Evolutionary conservation across 2,329 filamentous ascomycete genomes (phyloP).

Genomic region (Berkeleyomyces basicola): DNA sequence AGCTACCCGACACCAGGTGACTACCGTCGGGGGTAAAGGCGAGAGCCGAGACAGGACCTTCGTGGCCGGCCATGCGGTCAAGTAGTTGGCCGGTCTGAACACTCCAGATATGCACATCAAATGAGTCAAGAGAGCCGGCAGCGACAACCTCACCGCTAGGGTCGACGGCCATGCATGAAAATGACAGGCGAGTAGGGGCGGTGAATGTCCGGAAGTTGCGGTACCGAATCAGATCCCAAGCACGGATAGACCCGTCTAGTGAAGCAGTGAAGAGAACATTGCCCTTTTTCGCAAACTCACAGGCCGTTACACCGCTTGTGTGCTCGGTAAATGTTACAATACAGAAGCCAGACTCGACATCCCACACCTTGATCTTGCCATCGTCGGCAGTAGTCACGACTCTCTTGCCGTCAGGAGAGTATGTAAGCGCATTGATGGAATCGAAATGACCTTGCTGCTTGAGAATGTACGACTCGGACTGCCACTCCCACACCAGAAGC

Average conservation of each 20-base stretch:
- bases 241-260: constrained; percentile 81
- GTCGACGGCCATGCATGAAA: constrained; percentile 90
- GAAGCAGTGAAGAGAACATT: constrained; percentile 93
- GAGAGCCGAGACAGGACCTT: constrained; percentile 78
- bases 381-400: constrained; percentile 92
- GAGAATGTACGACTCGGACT: constrained; percentile 94
- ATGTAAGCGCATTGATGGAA: constrained; percentile 81
- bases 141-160: constrained; percentile 93
- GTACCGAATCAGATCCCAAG: constrained; percentile 92
- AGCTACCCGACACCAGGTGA: constrained; percentile 76
- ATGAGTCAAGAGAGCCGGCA: constrained; percentile 86
- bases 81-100: constrained; percentile 93
- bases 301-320: constrained; percentile 81
- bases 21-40: constrained; percentile 78
- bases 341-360: constrained; percentile 89
- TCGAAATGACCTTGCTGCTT: constrained; percentile 98
- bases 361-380: constrained; percentile 98
- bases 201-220: constrained; percentile 97
- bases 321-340: constrained; percentile 98
- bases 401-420: constrained; percentile 82
- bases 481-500: constrained; percentile 98
- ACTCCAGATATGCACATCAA: constrained; percentile 96
- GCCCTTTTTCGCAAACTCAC: constrained; percentile 86
- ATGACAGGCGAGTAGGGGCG: constrained; percentile 76
- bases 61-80: constrained; percentile 78